A percentile compares a stretch with the other conserved stretches of the same genome.
phyloP scores from a whole-genome alignment of 1,284 basidiomycete species.

The Irpex lacteus region DNA sequence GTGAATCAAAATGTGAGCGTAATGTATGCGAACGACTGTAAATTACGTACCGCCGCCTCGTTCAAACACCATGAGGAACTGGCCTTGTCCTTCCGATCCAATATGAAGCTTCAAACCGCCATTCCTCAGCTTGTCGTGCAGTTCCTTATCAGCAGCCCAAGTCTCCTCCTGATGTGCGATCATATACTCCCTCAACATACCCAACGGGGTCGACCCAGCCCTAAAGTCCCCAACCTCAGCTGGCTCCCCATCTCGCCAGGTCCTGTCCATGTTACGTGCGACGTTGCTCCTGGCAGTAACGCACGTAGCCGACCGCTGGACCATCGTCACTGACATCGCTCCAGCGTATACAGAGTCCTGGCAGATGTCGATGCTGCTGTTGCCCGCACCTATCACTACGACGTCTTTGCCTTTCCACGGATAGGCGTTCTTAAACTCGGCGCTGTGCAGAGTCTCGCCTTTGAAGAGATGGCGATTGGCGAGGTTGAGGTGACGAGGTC shows the following conservation, averaged over 20 bases:
- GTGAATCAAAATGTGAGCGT: conserved; percentile 9
- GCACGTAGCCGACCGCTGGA: conserved; percentile 30
- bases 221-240: conserved; percentile 45
- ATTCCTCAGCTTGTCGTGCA: conserved; percentile 48
- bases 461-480: conserved; percentile 37
- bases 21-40: neutral
- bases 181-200: conserved; percentile 32
- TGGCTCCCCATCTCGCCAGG: conserved; percentile 41
- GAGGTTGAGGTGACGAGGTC: conserved; percentile 42
- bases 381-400: conserved; percentile 50
- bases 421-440: conserved; percentile 34
- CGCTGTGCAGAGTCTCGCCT: conserved; percentile 42
- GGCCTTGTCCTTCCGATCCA: conserved; percentile 7
- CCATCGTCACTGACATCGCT: conserved; percentile 29
- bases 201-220: conserved; percentile 37
- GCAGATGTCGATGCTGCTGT: conserved; percentile 44
- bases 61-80: conserved; percentile 4
- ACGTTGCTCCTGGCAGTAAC: conserved; percentile 27
- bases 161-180: conserved; percentile 19
- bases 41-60: conserved; percentile 2
- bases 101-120: conserved; percentile 1
- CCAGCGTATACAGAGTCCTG: conserved; percentile 42
- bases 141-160: conserved; percentile 35
- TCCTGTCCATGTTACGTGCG: conserved; percentile 19
- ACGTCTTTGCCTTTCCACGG: conserved; percentile 45